Base-by-base conservation (phyloP, 169 alveolate species). In the Sarcocystis neurona region DNA sequence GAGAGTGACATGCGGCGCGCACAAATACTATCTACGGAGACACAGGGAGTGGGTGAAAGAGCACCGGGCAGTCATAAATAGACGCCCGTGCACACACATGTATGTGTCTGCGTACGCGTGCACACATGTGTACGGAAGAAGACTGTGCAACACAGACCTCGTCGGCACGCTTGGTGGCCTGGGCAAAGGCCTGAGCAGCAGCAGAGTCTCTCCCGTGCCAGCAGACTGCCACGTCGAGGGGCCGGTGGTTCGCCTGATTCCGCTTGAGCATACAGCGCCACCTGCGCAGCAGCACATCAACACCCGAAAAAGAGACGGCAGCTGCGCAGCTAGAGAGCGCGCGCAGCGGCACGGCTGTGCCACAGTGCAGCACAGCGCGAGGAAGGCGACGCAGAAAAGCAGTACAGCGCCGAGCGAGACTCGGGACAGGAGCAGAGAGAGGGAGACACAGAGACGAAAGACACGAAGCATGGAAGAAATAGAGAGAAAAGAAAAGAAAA, bases 161-260 rank as follows among this genome's bases (percentile, higher is more conserved):
- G 6, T 72, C 41, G 39, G 82, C 82, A 6, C 82, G 56, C 5
- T 72, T 18, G 56, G 32, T 39, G 30, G 82, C 82, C 2, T 72
- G 58, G 34, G 82, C 53, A 39, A 72, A 72, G 8, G 46, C 82
- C 34, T 39, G 39, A 34, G 23, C 56, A 3, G 41, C 82, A 0
- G 34, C 82, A 37, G 56, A 23, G 27, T 43, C 53, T 27, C 10
- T 18, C 27, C 41, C 58, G 56, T 72, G 82, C 82, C 56, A 32
- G 39, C 10, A 2, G 82, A 72, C 10, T 30, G 82, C 82, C 39
- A 72, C 82, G 82, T 72, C 82, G 48, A 72, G 27, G 12, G 82
- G 82, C 82, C 39, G 15, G 34, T 72, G 58, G 5, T 53, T 53
- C 0, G 30, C 82, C 37, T 37, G n/a, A 56, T 72, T 72, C 30